Evolutionary conservation across 768 basidiomycete species (phyloP).

Genomic region (Boletus patriciae): DNA sequence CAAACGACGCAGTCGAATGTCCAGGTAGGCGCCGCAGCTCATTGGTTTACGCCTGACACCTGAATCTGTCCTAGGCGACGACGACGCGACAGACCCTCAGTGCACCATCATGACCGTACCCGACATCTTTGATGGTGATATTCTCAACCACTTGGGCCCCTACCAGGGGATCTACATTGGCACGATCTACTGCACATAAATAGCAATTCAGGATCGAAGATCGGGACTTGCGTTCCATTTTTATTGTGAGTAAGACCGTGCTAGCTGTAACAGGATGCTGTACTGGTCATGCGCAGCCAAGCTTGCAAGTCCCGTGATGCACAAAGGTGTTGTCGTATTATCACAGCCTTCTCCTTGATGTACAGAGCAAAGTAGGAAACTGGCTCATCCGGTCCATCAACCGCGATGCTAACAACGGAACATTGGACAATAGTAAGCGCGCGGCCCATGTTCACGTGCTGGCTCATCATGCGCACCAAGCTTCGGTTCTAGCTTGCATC

Average conservation of each 20-base stretch:
- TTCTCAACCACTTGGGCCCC: constrained; percentile 58
- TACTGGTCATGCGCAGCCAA: not conserved
- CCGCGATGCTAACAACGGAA: not conserved
- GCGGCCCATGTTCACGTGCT: not conserved
- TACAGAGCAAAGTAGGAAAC: not conserved
- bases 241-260: constrained; percentile 1
- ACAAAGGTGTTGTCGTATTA: not conserved
- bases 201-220: not conserved
- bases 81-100: constrained; percentile 52
- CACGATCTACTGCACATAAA: constrained; percentile 41
- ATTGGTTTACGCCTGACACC: not conserved
- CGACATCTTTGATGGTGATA: constrained; percentile 48
- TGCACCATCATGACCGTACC: constrained; percentile 59
- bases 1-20: constrained; percentile 40
- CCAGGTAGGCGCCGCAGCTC: constrained; percentile 31
- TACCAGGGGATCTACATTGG: constrained; percentile 58
- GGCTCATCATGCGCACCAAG: not conserved
- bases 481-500: not conserved
- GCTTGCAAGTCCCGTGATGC: not conserved
- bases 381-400: not conserved
- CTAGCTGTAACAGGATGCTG: not conserved
- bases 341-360: not conserved
- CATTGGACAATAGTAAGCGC: not conserved
- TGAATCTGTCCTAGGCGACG: constrained; percentile 39
- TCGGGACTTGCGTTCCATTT: not conserved